Base-by-base conservation (phyloP, 2,329 filamentous ascomycete species). In the Aspergillus neotritici region DNA sequence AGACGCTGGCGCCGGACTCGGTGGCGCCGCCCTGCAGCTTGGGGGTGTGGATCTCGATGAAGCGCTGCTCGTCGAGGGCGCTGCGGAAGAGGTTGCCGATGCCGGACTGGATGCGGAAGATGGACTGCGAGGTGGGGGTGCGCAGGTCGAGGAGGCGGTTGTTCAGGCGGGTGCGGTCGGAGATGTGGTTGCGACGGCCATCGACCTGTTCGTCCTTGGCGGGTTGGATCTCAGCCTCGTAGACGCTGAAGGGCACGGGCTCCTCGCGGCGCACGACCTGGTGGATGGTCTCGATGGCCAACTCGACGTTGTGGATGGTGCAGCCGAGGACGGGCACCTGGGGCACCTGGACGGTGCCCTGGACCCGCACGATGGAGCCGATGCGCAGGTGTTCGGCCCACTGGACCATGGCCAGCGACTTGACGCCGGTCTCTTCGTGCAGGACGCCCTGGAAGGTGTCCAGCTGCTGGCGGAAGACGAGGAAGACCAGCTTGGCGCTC, bases 41-140 rank as follows among this genome's bases (percentile, higher is more conserved):
- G 2, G 90, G 90, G 0, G 88, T 94, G 62, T 95, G 88, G 47
- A 96, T 95, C 66, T 96, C 90, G 46, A 94, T 84, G 62, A 96
- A 96, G 12, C 82, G 84, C 50, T 84, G 74, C 2, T 77, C 74
- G 53, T 91, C 85, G 1, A 96, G 77, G 2, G 84, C 81, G 8
- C 77, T 68, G 37, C 90, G 85, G 76, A 95, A 96, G 17, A 86
- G 75, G 55, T 84, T 84, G 55, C 85, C 83, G 44, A 95, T 80
- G 17, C 81, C 83, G 4, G 88, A 85, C 53, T 93, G 87, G 37
- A 95, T 81, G 46, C 87, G 84, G 75, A 95, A 94, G 51, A 95
- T 84, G 29, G 85, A 82, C 64, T 95, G 89, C 37, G 89, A 88
- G 1, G 87, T 79, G 0, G 87, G 84, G n/a, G 90, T 90, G 37